Percentiles rank a stretch among this genome's conserved stretches.
phyloP scores from a whole-genome alignment of 108 stramenopile species.

The Conticribra weissflogii region DNA sequence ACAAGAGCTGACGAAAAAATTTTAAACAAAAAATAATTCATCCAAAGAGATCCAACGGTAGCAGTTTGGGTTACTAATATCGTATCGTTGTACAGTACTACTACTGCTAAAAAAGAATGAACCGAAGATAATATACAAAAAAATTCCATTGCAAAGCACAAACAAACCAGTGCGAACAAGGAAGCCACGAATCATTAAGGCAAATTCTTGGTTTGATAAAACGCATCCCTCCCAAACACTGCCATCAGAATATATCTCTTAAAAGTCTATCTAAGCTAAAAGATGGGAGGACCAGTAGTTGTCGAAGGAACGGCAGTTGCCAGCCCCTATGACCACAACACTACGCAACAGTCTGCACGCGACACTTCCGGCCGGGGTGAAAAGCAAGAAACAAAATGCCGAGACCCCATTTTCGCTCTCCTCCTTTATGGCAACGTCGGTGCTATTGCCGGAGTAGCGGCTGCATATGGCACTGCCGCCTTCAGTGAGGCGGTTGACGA shows the following conservation, averaged over 20 bases:
- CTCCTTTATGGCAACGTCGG: slow-evolving; percentile 66
- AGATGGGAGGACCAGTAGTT: slow-evolving; percentile 35
- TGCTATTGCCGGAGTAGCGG: slow-evolving; percentile 65
- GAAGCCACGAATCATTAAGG: no score
- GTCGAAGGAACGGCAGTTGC: slow-evolving; percentile 52
- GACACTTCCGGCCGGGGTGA: background rate
- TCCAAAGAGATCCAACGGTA: no score
- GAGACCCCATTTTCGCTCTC: slow-evolving; percentile 86
- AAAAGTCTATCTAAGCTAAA: no score
- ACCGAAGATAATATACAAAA: no score
- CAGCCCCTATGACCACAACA: slow-evolving; percentile 38
- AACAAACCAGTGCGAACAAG: no score
- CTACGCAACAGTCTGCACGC: background rate
- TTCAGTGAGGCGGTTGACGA: slow-evolving; percentile 28
- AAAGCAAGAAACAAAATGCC: slow-evolving; percentile 53
- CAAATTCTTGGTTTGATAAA: no score
- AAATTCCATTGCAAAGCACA: no score
- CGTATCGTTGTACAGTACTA: no score
- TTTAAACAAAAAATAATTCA: no score
- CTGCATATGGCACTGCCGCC: slow-evolving; percentile 55
- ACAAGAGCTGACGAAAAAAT: no score
- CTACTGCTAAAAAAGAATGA: no score
- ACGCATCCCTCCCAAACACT: background rate
- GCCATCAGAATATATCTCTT: background rate
- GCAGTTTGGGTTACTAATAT: no score